phyloP scores from a whole-genome alignment of 2,329 filamentous ascomycete genomes.

The Zasmidium cellare region DNA sequence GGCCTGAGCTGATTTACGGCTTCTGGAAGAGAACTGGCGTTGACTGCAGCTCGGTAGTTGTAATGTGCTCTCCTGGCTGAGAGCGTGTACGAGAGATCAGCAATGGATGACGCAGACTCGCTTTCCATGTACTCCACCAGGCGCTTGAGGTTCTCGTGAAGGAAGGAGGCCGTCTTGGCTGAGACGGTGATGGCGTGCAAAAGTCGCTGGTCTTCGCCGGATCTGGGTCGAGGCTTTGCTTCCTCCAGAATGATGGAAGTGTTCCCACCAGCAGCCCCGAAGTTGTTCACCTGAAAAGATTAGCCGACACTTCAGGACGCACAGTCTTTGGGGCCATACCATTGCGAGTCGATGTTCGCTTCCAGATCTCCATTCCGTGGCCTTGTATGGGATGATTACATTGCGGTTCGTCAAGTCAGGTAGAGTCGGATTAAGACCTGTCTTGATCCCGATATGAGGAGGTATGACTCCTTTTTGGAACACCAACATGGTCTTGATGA shows the following conservation, averaged over 20 bases:
- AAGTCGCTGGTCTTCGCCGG: conserved; percentile 51
- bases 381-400: conserved; percentile 56
- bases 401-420: conserved; percentile 60
- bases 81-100: too few relatives aligned
- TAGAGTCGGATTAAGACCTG: conserved; percentile 60
- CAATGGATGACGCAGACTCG: too few relatives aligned
- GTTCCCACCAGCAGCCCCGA: conserved; percentile 71
- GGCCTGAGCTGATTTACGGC: conserved; percentile 33
- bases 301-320: too few relatives aligned
- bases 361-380: conserved; percentile 39
- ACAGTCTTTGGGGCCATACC: too few relatives aligned
- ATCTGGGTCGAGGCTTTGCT: conserved; percentile 28
- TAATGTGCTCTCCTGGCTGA: too few relatives aligned
- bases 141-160: too few relatives aligned
- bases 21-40: too few relatives aligned
- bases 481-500: conserved; percentile 67
- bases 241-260: conserved; percentile 67
- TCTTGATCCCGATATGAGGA: conserved; percentile 68
- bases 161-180: conserved; percentile 60
- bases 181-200: conserved; percentile 60
- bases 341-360: conserved; percentile 38
- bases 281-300: too few relatives aligned
- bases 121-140: too few relatives aligned
- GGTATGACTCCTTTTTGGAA: conserved; percentile 59
- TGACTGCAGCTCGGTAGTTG: too few relatives aligned